Base-by-base conservation (phyloP, 164 flowering plant genomes). In the Nymphaea thermarum region DNA sequence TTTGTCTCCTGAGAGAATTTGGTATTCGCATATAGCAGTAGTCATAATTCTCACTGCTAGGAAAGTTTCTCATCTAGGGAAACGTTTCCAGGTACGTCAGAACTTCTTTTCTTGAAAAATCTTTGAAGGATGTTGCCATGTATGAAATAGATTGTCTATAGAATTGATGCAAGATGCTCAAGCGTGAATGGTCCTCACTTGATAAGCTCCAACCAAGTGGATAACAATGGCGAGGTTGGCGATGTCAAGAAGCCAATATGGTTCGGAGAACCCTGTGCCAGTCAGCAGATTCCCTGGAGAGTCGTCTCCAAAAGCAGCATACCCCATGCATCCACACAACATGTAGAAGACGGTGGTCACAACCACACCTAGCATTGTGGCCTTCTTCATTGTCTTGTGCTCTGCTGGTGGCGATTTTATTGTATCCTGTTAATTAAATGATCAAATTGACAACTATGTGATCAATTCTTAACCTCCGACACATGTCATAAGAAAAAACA, bases 211-310 rank as follows among this genome's bases (percentile, higher is more conserved):
- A 4, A 87, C 74, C 43, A 87, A 80, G 72, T 87, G 89, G 45
- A 87, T 75, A 2, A 85, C 83, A 42, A 85, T 85, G 3, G 86
- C 87, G 2, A 76, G 45, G 67, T 87, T 87, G 43, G 89, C 92
- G 6, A 87, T 78, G 76, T 87, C 89, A 5, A 87, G 76, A 0
- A 87, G 75, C 92, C 89, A 85, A 53, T 72, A 85, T 3, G 91
- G 89, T 36, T 82, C 74, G 67, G 73, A 82, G 76, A 84, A 85
- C 36, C 87, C 91, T 42, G 82, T 81, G 17, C 89, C 87, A 17
- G 91, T 85, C 43, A 87, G 77, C 47, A 87, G 85, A 69, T 87
- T 87, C 47, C 85, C 86, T 2, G 92, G 92, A 4, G 89, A 80
- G 0, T 43, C 36, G 70, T 85, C 81, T 3, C 92, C 92, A 43